Percentiles rank a stretch among this genome's conserved stretches.
phyloP scores from a whole-genome alignment of 805 yeast species.

The Saccharomycopsis babjevae region DNA sequence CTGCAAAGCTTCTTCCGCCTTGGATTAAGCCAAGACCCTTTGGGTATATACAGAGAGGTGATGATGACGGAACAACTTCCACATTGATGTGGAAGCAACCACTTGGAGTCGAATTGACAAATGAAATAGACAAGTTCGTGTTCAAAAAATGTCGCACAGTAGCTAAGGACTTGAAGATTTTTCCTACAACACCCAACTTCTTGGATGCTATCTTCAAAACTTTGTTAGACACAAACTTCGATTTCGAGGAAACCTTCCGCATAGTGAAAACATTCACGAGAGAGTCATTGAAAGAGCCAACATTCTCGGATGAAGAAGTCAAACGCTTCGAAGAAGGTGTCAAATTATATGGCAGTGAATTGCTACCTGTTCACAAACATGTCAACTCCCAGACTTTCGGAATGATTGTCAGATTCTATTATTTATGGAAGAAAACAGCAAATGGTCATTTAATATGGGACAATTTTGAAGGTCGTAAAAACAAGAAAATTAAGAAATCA shows the following conservation, averaged over 20 bases:
- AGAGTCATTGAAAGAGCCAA: slow-evolving; percentile 63
- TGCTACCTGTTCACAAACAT: slow-evolving; percentile 58
- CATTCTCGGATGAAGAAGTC: slow-evolving; percentile 54
- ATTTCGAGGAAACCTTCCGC: slow-evolving; percentile 38
- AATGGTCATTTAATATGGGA: slow-evolving; percentile 77
- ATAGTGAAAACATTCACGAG: slow-evolving; percentile 42
- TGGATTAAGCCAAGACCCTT: slow-evolving; percentile 75
- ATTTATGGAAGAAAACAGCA: slow-evolving; percentile 83
- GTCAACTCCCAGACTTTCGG: slow-evolving; percentile 68
- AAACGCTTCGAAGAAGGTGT: slow-evolving; percentile 67
- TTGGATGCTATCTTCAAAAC: slow-evolving; percentile 59
- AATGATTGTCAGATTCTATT: slow-evolving; percentile 78
- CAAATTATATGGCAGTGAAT: slow-evolving; percentile 61
- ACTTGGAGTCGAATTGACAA: slow-evolving; percentile 21
- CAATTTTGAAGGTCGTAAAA: slow-evolving; percentile 58
- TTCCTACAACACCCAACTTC: slow-evolving; percentile 69
- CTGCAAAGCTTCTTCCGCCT: slow-evolving; percentile 44
- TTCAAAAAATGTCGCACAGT: slow-evolving; percentile 38
- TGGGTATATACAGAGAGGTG: slow-evolving; percentile 81
- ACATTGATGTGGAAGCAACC: slow-evolving; percentile 58
- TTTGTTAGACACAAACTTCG: slow-evolving; percentile 42
- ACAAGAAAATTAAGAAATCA: slow-evolving; percentile 35
- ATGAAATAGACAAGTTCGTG: slow-evolving; percentile 43
- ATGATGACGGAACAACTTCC: slow-evolving; percentile 47
- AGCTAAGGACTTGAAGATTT: slow-evolving; percentile 45